These are phyloP conservation scores for Sordariomycetes sp. DNA, from an alignment of 2,329 filamentous ascomycete genomes.

Conservation along the genomic window DNA sequence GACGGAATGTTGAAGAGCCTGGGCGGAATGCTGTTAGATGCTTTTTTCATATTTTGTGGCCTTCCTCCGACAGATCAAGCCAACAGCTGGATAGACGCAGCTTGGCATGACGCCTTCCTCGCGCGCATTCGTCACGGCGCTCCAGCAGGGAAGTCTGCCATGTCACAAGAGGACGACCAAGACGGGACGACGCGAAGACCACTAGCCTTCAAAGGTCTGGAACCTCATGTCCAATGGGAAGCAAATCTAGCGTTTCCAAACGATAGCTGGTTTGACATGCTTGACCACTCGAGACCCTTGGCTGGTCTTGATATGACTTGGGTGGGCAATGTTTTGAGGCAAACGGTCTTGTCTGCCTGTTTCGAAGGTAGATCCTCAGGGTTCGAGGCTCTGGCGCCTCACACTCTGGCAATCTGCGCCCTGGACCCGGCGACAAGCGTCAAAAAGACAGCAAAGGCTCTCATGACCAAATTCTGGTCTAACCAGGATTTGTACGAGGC, in stretches of 20 bases:
- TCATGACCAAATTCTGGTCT: slow-evolving; percentile 60
- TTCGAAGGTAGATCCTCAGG: too few species aligned
- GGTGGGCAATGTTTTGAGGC: slow-evolving; percentile 39
- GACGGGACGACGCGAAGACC: slow-evolving; percentile 4
- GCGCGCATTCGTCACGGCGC: too few species aligned
- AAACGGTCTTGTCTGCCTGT: too few species aligned
- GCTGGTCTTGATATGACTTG: slow-evolving; percentile 30
- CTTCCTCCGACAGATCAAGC: slow-evolving; percentile 41
- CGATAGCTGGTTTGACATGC: slow-evolving; percentile 32
- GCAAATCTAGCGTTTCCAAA: slow-evolving; percentile 45
- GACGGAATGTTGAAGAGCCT: slow-evolving; percentile 20
- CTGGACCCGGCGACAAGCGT: slow-evolving; percentile 42
- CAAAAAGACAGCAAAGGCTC: slow-evolving; percentile 61
- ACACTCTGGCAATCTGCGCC: slow-evolving; percentile 60
- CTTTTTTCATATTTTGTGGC: slow-evolving; percentile 60
- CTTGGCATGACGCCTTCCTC: slow-evolving; percentile 20
- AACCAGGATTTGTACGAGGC: slow-evolving; percentile 66
- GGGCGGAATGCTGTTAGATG: slow-evolving; percentile 48
- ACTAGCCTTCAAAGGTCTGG: slow-evolving; percentile 1
- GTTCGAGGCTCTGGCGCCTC: slow-evolving; percentile 48
- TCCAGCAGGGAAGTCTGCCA: too few species aligned
- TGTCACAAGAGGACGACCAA: too few species aligned
- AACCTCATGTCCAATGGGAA: background rate
- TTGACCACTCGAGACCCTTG: slow-evolving; percentile 16
- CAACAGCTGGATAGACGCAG: slow-evolving; percentile 17